These are phyloP conservation scores for Ophiosphaerella herpotricha DNA, from an alignment of 2,329 filamentous ascomycete species.

Conservation along the genomic window DNA sequence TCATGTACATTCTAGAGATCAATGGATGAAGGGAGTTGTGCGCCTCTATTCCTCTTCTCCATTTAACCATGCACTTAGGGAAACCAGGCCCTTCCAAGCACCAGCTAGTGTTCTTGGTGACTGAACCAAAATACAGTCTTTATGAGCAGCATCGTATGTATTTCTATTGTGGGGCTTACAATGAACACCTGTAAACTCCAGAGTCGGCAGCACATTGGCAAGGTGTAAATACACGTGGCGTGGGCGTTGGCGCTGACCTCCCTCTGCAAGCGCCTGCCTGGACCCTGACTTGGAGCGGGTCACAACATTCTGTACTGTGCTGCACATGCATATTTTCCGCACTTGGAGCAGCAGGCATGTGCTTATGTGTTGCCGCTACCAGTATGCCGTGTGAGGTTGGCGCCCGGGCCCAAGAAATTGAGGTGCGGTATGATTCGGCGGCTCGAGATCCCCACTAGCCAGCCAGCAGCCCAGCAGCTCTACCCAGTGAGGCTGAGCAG, in stretches of 20 bases:
- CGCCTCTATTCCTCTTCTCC: background rate
- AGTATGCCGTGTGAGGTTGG: conserved; percentile 18
- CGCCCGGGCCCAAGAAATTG: conserved; percentile 8
- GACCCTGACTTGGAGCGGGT: conserved; percentile 8
- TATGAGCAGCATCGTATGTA: too few relatives aligned
- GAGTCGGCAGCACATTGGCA: too few relatives aligned
- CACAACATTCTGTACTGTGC: background rate
- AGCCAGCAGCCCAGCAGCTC: conserved; percentile 20
- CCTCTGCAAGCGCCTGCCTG: conserved; percentile 17
- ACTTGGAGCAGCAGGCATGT: background rate
- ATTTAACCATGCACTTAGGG: too few relatives aligned
- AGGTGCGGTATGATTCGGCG: conserved; percentile 26
- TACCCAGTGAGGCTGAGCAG: conserved; percentile 40
- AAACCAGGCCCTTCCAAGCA: too few relatives aligned
- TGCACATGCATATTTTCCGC: background rate
- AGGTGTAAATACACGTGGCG: too few relatives aligned
- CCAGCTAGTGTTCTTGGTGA: too few relatives aligned
- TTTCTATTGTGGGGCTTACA: too few relatives aligned
- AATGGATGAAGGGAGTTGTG: conserved; percentile 5
- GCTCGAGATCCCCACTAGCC: conserved; percentile 37
- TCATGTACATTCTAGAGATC: background rate
- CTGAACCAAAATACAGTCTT: too few relatives aligned
- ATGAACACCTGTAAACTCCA: too few relatives aligned
- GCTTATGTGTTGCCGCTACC: conserved; percentile 3
- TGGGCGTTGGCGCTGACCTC: too few relatives aligned